These are phyloP conservation scores for Aureobasidium sp. DNA, from an alignment of 2,329 filamentous ascomycete genomes.

Conservation along the genomic window DNA sequence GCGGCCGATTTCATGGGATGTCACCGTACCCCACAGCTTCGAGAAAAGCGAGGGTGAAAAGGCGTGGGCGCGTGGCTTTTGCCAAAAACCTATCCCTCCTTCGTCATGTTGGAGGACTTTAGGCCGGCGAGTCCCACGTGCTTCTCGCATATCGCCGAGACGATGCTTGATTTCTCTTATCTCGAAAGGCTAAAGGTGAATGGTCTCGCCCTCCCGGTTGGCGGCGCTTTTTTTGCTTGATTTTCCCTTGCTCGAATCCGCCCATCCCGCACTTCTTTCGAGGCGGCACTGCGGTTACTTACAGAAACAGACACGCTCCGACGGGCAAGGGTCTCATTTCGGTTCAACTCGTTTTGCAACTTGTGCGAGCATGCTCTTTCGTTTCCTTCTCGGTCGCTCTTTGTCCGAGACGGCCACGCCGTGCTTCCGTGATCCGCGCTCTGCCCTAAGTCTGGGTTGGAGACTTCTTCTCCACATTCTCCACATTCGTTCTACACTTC, in stretches of 20 bases:
- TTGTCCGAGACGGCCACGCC: background rate
- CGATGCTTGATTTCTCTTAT: background rate
- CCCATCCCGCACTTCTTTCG: background rate
- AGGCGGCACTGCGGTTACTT: background rate
- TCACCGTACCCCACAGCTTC: slow-evolving; percentile 7
- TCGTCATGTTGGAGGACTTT: background rate
- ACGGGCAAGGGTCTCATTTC: background rate
- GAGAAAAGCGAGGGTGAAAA: background rate
- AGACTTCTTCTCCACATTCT: background rate
- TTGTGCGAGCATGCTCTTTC: background rate
- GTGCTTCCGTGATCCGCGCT: background rate
- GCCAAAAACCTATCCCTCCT: background rate
- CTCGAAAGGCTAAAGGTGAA: background rate
- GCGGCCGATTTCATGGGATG: background rate
- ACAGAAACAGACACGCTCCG: background rate
- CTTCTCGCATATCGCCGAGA: background rate
- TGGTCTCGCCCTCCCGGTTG: background rate
- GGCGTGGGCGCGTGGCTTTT: background rate
- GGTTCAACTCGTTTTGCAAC: background rate
- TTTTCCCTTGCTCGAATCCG: background rate
- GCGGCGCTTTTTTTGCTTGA: background rate
- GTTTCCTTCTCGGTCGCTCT: background rate
- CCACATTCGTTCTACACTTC: background rate
- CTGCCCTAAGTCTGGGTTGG: background rate
- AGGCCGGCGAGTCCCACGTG: background rate